Evolutionary conservation across 1,139 yeast genomes (phyloP), one percentile per base, ranked within the genome.

Genomic region (Taphrina pruni): DNA sequence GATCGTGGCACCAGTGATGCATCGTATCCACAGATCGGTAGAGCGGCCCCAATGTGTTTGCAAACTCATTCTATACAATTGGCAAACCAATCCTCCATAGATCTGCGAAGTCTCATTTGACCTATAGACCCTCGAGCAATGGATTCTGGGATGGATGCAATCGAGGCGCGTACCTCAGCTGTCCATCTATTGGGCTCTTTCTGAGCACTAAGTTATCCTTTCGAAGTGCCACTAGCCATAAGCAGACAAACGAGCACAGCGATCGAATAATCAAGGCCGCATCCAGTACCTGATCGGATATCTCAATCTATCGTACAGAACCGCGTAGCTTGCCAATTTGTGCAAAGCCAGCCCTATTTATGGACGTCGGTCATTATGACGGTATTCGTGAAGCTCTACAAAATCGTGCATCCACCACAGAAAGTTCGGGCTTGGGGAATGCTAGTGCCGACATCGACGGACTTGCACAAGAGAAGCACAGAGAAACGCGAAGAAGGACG

Each of bases 401-500:
- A 2, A 45, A 12, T n/a, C 48, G n/a, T 8, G 17, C 48, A 12
- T 12, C 20, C 4, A 45, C 20, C 48, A 12, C 48, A 7, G 48
- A 17, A 14, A 45, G 5, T 45, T 11, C 48, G 20, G 9, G 20
- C 20, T n/a, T 45, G 20, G n/a, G 17, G 48, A 20, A 21, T 26
- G 54, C 8, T 8, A n/a, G n/a, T 8, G 2, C 32, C 21, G 54
- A 21, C 9, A 6, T 26, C 32, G 54, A 50, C 21, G 21, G 14
- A 7, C 32, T 21, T 8, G 36, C 36, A 2, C 54, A 20, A n/a
- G 54, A 50, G 8, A 50, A 50, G n/a, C 54, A 50, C 36, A 21
- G 71, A 58, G 74, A 73, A 52, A 70, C 72, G 64, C 72, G 72
- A 67, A 65, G 73, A 26, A 71, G 77, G 51, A 75, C 77, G 9